These are phyloP conservation scores for Nicotiana rustica DNA, from an alignment of 305 asterid genomes.

Conservation along the genomic window DNA sequence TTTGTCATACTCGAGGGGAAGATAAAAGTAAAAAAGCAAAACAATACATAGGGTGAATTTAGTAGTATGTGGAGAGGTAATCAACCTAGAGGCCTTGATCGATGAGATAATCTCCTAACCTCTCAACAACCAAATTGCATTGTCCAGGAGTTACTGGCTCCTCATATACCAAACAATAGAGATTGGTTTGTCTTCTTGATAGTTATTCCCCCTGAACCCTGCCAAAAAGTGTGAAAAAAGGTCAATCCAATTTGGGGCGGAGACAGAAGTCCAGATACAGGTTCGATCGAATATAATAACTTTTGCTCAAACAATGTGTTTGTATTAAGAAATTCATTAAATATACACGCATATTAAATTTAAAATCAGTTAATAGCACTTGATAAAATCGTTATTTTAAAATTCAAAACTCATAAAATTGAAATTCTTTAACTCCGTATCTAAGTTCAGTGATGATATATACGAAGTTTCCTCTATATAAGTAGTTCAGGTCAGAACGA, in stretches of 20 bases:
- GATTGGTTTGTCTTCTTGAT: constrained; percentile 79
- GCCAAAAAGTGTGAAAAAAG: not conserved
- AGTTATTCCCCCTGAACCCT: constrained; percentile 78
- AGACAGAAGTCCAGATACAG: too few relatives aligned
- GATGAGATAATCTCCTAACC: constrained; percentile 74
- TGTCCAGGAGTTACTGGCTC: constrained; percentile 83
- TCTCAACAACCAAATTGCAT: constrained; percentile 82
- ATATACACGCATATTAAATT: too few relatives aligned
- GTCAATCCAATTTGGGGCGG: not conserved
- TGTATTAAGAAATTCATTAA: too few relatives aligned
- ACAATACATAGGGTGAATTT: not conserved
- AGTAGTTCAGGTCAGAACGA: not conserved
- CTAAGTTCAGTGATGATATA: not conserved
- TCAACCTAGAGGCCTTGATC: constrained; percentile 63
- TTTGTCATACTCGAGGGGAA: too few relatives aligned
- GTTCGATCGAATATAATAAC: too few relatives aligned
- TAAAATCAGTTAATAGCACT: too few relatives aligned
- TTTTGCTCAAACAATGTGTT: too few relatives aligned
- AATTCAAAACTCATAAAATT: too few relatives aligned
- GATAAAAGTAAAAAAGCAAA: too few relatives aligned
- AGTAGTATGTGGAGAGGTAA: not conserved
- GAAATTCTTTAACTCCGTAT: not conserved
- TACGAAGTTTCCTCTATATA: not conserved
- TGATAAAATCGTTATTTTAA: too few relatives aligned
- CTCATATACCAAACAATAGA: constrained; percentile 66